Conservation (phyloP, 257 asterid genomes). For the Nicotiana noctiflora region DNA sequence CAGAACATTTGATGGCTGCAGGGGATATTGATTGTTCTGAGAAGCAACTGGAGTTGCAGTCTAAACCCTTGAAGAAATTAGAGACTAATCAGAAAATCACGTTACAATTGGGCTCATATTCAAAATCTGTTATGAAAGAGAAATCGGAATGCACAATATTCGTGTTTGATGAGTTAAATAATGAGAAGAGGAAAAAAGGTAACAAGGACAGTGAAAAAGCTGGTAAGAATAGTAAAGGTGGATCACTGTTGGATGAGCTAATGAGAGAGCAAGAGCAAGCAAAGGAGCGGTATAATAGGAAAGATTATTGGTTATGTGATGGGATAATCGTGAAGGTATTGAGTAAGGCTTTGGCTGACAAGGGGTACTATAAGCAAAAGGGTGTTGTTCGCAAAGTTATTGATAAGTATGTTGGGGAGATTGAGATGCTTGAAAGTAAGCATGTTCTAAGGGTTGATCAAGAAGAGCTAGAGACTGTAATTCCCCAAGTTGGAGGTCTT, state of each 20-base stretch:
- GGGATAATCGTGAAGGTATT: conserved; percentile 85
- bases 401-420: conserved; percentile 78
- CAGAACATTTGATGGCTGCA: conserved; percentile 41
- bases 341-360: conserved; percentile 76
- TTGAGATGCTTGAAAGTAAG: conserved; percentile 87
- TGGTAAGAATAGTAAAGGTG: conserved; percentile 13
- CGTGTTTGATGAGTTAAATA: conserved; percentile 50
- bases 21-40: conserved; percentile 21
- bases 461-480: conserved; percentile 89
- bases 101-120: conserved; percentile 45
- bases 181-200: conserved; percentile 30
- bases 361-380: conserved; percentile 86
- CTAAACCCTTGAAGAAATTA: conserved; percentile 35
- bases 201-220: conserved; percentile 23
- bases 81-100: conserved; percentile 58
- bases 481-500: conserved; percentile 90
- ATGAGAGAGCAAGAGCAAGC: conserved; percentile 84
- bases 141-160: conserved; percentile 36
- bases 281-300: conserved; percentile 70
- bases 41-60: conserved; percentile 23
- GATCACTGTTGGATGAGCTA: conserved; percentile 59
- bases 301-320: conserved; percentile 85
- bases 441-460: conserved; percentile 85
- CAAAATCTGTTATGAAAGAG: conserved; percentile 30
- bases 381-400: conserved; percentile 69